Evolutionary conservation across 2,329 filamentous ascomycete species (phyloP).

Genomic region (Penicillium paneum): DNA sequence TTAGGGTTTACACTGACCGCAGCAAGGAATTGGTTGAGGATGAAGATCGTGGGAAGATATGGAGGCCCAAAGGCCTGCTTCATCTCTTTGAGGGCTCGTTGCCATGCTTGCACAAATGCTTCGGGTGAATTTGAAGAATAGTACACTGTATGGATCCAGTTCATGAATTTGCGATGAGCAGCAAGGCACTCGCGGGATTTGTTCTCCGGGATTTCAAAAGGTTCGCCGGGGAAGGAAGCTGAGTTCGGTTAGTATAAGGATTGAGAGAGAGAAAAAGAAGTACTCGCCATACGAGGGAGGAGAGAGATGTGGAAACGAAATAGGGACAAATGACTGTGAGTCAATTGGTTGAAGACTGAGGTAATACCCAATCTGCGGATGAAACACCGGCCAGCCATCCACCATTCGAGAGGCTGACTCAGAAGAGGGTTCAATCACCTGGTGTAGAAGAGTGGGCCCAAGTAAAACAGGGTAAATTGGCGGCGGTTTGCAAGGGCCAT

Average conservation of each 20-base stretch:
- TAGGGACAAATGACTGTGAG: too few relatives aligned
- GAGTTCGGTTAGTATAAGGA: background rate
- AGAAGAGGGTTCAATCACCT: too few relatives aligned
- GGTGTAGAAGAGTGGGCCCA: background rate
- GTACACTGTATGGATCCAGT: background rate
- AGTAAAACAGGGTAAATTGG: background rate
- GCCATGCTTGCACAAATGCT: background rate
- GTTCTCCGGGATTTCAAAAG: background rate
- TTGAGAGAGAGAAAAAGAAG: background rate
- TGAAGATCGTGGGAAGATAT: background rate
- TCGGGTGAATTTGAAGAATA: background rate
- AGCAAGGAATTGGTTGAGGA: background rate
- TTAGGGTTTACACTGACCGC: background rate
- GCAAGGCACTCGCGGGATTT: background rate
- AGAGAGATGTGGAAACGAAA: too few relatives aligned
- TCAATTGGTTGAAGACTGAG: too few relatives aligned
- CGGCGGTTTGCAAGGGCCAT: background rate
- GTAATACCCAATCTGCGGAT: too few relatives aligned
- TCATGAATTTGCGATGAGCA: background rate
- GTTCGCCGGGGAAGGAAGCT: background rate
- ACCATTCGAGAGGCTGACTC: too few relatives aligned
- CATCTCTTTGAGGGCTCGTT: background rate
- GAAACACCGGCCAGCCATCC: too few relatives aligned
- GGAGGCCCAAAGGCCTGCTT: background rate
- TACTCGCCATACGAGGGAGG: background rate